These are phyloP conservation scores for Oryza rufipogon DNA, from an alignment of 176 grass and related monocot species.

Conservation along the genomic window DNA sequence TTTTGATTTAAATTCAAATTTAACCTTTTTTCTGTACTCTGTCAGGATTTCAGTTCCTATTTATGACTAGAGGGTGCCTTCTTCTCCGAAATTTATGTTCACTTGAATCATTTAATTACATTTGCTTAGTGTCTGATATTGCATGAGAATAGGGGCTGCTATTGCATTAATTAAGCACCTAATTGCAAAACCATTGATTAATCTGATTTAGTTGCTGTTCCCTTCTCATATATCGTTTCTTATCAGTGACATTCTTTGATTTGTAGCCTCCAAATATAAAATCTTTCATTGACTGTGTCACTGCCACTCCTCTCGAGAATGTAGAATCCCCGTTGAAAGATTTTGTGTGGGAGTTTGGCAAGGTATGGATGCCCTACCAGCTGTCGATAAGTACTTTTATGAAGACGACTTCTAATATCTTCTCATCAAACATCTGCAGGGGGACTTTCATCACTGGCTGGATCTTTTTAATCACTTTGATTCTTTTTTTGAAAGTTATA, in stretches of 20 bases:
- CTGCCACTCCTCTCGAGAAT: constrained; percentile 52
- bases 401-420: constrained; percentile 5
- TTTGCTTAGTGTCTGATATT: not conserved
- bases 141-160: not conserved
- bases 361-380: constrained; percentile 46
- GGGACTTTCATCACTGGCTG: constrained; percentile 83
- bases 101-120: not conserved
- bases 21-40: not conserved
- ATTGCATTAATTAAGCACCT: constrained; percentile 9
- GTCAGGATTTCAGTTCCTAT: not conserved
- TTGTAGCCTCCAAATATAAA: constrained; percentile 74
- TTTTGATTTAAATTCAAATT: not conserved
- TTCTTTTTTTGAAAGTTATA: constrained; percentile 69
- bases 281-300: constrained; percentile 67
- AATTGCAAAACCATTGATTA: not conserved
- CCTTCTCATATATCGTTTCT: not conserved
- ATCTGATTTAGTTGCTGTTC: not conserved
- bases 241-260: constrained; percentile 16
- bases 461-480: constrained; percentile 80
- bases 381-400: not conserved
- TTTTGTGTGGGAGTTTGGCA: constrained; percentile 81
- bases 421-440: constrained; percentile 50
- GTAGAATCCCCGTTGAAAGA: constrained; percentile 64
- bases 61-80: not conserved
- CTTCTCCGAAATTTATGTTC: constrained; percentile 1